Conservation (phyloP, 2,329 filamentous ascomycete species). For the Paecilomyces dactylethromorphus region DNA sequence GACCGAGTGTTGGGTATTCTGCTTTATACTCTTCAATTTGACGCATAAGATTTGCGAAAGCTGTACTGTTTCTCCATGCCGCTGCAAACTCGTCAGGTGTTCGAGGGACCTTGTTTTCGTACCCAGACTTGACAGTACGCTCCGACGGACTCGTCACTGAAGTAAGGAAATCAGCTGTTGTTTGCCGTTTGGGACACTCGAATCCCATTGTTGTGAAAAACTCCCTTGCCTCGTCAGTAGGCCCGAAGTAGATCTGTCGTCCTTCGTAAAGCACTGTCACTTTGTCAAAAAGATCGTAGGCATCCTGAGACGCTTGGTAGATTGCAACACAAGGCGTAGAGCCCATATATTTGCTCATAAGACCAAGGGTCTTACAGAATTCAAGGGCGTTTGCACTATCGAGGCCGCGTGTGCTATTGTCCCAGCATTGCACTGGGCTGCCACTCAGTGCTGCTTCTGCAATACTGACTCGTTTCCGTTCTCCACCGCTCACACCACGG, state of each 20-base stretch:
- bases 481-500: constrained; percentile 49
- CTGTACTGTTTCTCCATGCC: constrained; percentile 46
- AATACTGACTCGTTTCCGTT: constrained; percentile 48
- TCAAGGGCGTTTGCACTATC: constrained; percentile 52
- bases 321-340: constrained; percentile 50
- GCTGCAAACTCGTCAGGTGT: constrained; percentile 62
- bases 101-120: constrained; percentile 56
- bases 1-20: constrained; percentile 19
- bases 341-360: constrained; percentile 44
- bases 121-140: constrained; percentile 49
- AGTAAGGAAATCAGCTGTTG: constrained; percentile 59
- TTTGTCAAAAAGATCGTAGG: constrained; percentile 60
- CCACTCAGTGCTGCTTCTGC: constrained; percentile 30
- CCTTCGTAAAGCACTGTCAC: too few species aligned
- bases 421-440: constrained; percentile 26
- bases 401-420: constrained; percentile 45
- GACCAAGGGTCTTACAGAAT: constrained; percentile 47
- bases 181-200: constrained; percentile 56
- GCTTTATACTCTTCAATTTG: constrained; percentile 36
- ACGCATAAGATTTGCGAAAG: constrained; percentile 33
- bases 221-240: constrained; percentile 44
- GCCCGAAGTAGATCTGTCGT: too few species aligned
- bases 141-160: constrained; percentile 57
- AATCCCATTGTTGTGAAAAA: constrained; percentile 63
- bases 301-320: constrained; percentile 45